phyloP scores from a whole-genome alignment of 2,329 filamentous ascomycete genomes.

The Fusarium sp. region DNA sequence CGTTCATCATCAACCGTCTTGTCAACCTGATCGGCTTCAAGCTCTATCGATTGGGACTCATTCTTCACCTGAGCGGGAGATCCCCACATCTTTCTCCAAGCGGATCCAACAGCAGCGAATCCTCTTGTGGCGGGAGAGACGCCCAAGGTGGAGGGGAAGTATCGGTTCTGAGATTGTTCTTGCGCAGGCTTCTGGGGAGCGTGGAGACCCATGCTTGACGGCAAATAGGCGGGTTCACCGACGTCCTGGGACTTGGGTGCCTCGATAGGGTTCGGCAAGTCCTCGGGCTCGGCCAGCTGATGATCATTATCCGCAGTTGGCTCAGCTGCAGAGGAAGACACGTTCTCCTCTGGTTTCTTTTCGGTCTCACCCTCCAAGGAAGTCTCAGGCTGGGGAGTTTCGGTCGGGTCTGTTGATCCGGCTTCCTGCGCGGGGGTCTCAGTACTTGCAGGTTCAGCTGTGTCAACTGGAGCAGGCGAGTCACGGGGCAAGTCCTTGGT shows the following conservation, averaged over 20 bases:
- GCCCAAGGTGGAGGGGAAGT: conserved; percentile 39
- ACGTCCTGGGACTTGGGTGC: conserved; percentile 13
- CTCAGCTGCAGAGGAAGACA: neutral
- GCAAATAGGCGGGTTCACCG: conserved; percentile 17
- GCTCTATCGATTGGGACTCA: neutral
- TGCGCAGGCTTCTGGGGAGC: conserved; percentile 15
- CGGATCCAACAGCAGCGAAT: conserved; percentile 23
- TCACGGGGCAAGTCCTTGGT: conserved; percentile 1
- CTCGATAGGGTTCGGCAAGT: neutral
- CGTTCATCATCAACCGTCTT: neutral
- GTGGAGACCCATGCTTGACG: conserved; percentile 11
- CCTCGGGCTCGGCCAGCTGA: conserved; percentile 9
- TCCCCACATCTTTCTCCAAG: conserved; percentile 39
- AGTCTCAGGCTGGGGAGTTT: neutral
- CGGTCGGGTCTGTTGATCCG: neutral
- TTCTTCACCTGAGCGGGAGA: conserved; percentile 20
- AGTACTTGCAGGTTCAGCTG: neutral
- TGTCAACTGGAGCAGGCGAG: neutral
- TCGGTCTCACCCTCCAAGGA: neutral
- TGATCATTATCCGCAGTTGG: neutral
- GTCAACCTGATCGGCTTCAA: neutral
- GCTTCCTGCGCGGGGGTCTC: neutral
- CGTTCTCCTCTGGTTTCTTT: conserved; percentile 8
- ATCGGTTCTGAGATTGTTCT: conserved; percentile 27
- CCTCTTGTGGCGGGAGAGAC: conserved; percentile 31